Evolutionary conservation across 2,329 filamentous ascomycete genomes (phyloP), one percentile per base, ranked within the genome.

Genomic region (Eurotiales sp.): DNA sequence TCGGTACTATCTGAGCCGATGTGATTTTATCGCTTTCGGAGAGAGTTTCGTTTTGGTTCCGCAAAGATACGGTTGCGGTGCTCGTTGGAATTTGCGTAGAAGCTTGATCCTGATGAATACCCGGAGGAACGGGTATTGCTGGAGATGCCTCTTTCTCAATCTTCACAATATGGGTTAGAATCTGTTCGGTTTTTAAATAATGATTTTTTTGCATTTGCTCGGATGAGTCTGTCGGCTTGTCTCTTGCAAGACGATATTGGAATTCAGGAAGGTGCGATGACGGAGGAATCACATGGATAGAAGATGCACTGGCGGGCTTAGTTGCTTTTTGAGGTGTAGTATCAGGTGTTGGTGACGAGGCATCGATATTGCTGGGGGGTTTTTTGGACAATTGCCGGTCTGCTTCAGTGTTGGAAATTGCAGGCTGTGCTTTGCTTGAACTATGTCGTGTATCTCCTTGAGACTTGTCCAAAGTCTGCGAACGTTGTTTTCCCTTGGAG

Each of bases 211-310:
- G 40, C n/a, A 55, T 48, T 14, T 19, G 11, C 8, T 47, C 32
- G 14, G 22, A 22, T 8, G 8, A n/a, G n/a, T 49, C 19, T 25
- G 19, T 23, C 30, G 39, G 43, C 17, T 23, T 49, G 36, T 15
- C 46, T 29, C 32, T 57, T 59, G 49, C 52, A 14, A 62, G 58
- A 29, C 66, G 65, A 53, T 69, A 73, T 58, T 71, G 63, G 51
- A 72, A 73, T 40, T 64, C 66, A 2, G 68, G 63, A 42, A 71
- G 56, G 34, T 69, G 64, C 19, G 69, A 71, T 6, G 68, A 67
- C 8, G 70, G 69, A 44, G 66, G 62, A 14, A 68, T 53, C 14
- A 66, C 57, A 48, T 58, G 60, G 44, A 68, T 53, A 4, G 65
- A 70, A 8, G 52, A 56, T 8, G 56, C 21, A 50, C 46, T 49